Evolutionary conservation across 306 rosid genomes (phyloP).

Genomic region (Mimosa pudica): DNA sequence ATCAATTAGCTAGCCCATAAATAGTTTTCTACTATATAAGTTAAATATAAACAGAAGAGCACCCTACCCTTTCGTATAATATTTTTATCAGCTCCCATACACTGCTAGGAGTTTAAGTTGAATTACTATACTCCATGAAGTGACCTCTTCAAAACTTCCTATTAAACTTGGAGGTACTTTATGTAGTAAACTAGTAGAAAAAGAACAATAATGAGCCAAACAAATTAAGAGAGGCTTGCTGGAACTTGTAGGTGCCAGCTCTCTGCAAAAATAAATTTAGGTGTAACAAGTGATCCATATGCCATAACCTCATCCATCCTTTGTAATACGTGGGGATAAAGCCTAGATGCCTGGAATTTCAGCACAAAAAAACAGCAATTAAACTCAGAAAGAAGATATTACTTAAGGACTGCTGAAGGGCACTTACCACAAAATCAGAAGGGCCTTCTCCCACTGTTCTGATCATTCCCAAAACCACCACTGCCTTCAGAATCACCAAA

Average conservation of each 20-base stretch:
- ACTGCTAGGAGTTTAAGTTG: constrained; percentile 23
- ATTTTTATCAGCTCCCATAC: constrained; percentile 26
- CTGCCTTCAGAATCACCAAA: constrained; percentile 40
- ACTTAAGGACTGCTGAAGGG: constrained; percentile 31
- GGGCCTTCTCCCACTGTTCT: constrained; percentile 30
- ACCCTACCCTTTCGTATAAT: constrained; percentile 18
- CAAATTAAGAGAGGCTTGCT: constrained; percentile 14
- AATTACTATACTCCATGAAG: constrained; percentile 23
- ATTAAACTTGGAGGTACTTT: constrained; percentile 1
- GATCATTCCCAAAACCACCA: background rate
- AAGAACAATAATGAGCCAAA: background rate
- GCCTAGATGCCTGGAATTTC: constrained; percentile 34
- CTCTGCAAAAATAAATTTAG: background rate
- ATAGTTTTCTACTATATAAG: constrained; percentile 18
- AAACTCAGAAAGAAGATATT: constrained; percentile 36
- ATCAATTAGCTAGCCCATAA: background rate
- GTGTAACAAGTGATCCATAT: constrained; percentile 23
- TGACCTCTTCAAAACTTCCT: constrained; percentile 36
- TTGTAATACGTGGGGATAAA: constrained; percentile 16
- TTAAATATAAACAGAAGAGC: constrained; percentile 23
- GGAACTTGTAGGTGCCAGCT: constrained; percentile 15
- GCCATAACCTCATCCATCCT: constrained; percentile 31
- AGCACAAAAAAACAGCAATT: constrained; percentile 20
- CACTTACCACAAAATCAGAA: constrained; percentile 39
- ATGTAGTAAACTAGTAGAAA: background rate